Percentiles rank a stretch among this genome's conserved stretches.
These are phyloP conservation scores for Chlamydomonas incerta DNA, from an alignment of 139 green algal genomes.

Conservation along the genomic window DNA sequence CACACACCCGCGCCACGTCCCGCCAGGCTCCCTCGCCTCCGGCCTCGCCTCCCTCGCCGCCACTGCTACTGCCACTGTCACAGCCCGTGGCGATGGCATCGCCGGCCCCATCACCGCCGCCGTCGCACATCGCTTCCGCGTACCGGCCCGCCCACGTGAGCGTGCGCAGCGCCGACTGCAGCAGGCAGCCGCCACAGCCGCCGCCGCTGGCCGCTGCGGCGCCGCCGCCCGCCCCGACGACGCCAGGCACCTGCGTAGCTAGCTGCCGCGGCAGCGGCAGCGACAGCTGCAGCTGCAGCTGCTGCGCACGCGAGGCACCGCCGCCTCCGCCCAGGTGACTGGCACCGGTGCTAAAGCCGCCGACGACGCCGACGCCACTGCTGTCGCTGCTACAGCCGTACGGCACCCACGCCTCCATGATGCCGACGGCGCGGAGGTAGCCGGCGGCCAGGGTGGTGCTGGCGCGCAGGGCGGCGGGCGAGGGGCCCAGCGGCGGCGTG, in stretches of 20 bases:
- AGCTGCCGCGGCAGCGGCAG: not conserved
- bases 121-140: not conserved
- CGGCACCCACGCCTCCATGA: constrained; percentile 6
- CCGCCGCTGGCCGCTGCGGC: not conserved
- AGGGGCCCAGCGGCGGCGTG: constrained; percentile 5
- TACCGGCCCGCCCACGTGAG: not conserved
- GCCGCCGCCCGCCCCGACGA: not conserved
- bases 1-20: not conserved
- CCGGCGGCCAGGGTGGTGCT: not conserved
- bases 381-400: not conserved
- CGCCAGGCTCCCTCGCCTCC: not conserved
- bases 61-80: not conserved
- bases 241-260: too few relatives aligned
- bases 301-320: too few relatives aligned
- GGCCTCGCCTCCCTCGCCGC: not conserved
- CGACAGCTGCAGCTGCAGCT: not conserved
- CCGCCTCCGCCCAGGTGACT: too few relatives aligned
- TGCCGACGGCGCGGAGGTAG: not conserved
- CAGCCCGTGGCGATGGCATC: too few relatives aligned
- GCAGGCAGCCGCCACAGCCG: not conserved
- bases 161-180: not conserved
- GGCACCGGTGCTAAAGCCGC: too few relatives aligned
- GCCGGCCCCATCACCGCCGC: too few relatives aligned
- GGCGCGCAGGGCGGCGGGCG: constrained; percentile 4
- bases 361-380: too few relatives aligned